Evolutionary conservation across 169 alveolate species (phyloP).

Genomic region (Babesia bovis): DNA sequence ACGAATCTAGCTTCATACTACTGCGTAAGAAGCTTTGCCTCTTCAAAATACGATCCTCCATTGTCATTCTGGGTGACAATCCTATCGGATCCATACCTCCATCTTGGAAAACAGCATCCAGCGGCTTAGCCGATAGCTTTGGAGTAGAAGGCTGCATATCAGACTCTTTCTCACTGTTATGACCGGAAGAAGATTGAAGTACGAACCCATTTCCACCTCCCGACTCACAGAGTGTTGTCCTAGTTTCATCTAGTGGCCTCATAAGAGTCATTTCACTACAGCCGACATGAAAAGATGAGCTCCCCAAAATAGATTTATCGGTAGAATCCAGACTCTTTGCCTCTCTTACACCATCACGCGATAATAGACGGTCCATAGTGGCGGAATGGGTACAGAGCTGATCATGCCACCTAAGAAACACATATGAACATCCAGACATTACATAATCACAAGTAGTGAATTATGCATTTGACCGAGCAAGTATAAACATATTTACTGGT

Average conservation of each 20-base stretch:
- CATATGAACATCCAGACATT: not conserved
- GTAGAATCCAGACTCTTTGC: not conserved
- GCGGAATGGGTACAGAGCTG: constrained; percentile 18
- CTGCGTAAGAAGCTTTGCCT: constrained; percentile 2
- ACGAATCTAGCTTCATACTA: not conserved
- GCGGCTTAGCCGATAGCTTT: not conserved
- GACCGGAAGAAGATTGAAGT: not conserved
- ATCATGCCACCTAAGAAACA: not conserved
- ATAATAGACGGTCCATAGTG: constrained; percentile 26
- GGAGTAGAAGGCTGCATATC: not conserved
- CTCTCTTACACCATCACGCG: constrained; percentile 9
- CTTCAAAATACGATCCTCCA: constrained; percentile 7
- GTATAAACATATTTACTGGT: not conserved
- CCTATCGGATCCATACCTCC: not conserved
- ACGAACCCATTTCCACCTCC: not conserved
- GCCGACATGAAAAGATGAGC: not conserved
- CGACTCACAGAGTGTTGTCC: constrained; percentile 7
- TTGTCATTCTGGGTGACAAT: constrained; percentile 1
- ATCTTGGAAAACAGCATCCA: not conserved
- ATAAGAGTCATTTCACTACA: not conserved
- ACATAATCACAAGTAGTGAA: not conserved
- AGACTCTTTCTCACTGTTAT: not conserved
- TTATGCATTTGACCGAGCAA: not conserved
- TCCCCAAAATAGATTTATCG: not conserved
- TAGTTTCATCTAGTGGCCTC: not conserved